Conservation (phyloP, 129 eudicot genomes). For the Centrapalus pauciflorus region DNA sequence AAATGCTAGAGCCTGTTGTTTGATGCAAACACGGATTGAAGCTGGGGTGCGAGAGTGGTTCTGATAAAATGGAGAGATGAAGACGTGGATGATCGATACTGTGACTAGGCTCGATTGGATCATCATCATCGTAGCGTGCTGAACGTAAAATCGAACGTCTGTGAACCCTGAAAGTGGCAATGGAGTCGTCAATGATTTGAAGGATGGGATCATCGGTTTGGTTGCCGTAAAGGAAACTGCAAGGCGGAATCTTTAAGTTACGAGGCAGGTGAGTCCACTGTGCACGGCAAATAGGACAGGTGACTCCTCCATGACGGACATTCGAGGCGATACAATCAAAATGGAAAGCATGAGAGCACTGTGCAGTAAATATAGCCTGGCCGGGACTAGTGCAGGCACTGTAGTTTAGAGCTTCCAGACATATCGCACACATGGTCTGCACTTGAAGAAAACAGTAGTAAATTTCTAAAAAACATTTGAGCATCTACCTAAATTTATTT, state of each 20-base stretch:
- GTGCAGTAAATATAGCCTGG: slow-evolving; percentile 66
- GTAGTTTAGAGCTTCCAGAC: slow-evolving; percentile 56
- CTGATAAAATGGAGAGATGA: too few relatives aligned
- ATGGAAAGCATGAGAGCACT: slow-evolving; percentile 65
- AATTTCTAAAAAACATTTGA: background rate
- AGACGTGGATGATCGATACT: too few relatives aligned
- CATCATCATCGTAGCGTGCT: slow-evolving; percentile 58
- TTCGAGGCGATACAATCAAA: too few relatives aligned
- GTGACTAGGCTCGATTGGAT: too few relatives aligned
- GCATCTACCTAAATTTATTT: too few relatives aligned
- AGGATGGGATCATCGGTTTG: slow-evolving; percentile 45
- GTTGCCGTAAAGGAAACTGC: slow-evolving; percentile 15
- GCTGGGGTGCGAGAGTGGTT: too few relatives aligned
- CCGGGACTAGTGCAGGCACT: slow-evolving; percentile 44
- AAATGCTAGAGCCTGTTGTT: too few relatives aligned
- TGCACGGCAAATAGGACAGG: slow-evolving; percentile 71
- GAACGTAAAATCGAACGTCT: slow-evolving; percentile 52
- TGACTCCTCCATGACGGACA: slow-evolving; percentile 55
- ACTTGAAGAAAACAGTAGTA: background rate
- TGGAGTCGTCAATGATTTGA: slow-evolving; percentile 55
- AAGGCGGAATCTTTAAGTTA: slow-evolving; percentile 27
- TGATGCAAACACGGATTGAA: too few relatives aligned
- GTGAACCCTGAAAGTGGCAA: slow-evolving; percentile 54
- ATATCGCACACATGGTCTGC: slow-evolving; percentile 60
- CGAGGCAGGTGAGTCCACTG: slow-evolving; percentile 66